A percentile compares a stretch with the other conserved stretches of the same genome.
Conservation (phyloP, 495 filamentous ascomycete species). For the Hypomontagnella monticulosa region DNA sequence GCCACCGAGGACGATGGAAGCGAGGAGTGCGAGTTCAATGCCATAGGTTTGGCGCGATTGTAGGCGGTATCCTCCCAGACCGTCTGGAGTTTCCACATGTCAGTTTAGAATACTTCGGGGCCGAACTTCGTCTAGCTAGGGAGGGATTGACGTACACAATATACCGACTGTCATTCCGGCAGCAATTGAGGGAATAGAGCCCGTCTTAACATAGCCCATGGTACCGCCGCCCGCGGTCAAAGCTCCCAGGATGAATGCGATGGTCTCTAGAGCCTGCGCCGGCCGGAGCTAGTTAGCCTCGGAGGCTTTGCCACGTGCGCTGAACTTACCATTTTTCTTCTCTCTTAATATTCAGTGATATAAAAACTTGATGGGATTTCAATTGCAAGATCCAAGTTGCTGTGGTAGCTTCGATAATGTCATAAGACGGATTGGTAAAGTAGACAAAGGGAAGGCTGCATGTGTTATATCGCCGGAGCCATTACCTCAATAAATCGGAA, state of each 20-base stretch:
- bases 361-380: neutral
- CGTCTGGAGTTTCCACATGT: constrained; percentile 54
- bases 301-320: neutral
- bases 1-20: constrained; percentile 82
- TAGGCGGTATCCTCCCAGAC: constrained; percentile 75
- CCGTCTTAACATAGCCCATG: constrained; percentile 81
- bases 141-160: constrained; percentile 53
- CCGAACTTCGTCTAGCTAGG: neutral
- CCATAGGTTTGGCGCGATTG: constrained; percentile 73
- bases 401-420: constrained; percentile 4
- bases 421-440: constrained; percentile 12
- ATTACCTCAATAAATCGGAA: constrained; percentile 26
- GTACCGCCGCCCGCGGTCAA: constrained; percentile 88
- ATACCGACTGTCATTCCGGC: constrained; percentile 84
- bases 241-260: constrained; percentile 77
- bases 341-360: neutral
- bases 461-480: neutral
- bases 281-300: constrained; percentile 21
- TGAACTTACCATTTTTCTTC: constrained; percentile 29
- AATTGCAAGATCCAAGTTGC: neutral
- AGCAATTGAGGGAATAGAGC: constrained; percentile 83
- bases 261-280: constrained; percentile 40
- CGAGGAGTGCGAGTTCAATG: constrained; percentile 78
- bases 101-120: constrained; percentile 13
- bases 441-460: constrained; percentile 20